Evolutionary conservation across 306 rosid species (phyloP), one percentile per base, ranked within the genome.

Genomic region (Rosa persica): DNA sequence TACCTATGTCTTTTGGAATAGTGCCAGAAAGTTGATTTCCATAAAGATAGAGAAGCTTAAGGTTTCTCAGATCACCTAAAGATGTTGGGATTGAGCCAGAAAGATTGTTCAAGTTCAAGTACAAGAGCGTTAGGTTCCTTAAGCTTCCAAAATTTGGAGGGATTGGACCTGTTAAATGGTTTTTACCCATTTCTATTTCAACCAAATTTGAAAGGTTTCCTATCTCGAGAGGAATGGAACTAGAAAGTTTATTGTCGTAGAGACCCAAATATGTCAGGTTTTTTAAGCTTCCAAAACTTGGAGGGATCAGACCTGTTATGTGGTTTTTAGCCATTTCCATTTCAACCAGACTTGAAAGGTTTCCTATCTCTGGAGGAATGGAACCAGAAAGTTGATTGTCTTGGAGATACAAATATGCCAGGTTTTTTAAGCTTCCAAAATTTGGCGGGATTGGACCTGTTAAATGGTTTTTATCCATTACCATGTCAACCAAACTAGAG

Each of bases 171-270:
- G 62, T 55, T 55, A 55, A 55, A 55, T n/a, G 30, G 62, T 55
- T 55, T n/a, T 3, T 9, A n/a, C 27, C 30, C 62, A 55, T 19
- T 8, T 55, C 30, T 2, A 55, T 6, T 2, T 20, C 8, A 19
- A 8, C 13, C 13, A 55, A 55, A 55, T 55, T 55, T 20, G 4
- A 22, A n/a, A 55, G 62, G 62, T 83, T 83, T 54, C 80, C 78
- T 5, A 79, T 71, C 5, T 61, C 74, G n/a, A 9, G 2, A 1
- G 86, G 86, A 49, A 83, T 83, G n/a, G 55, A 34, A 23, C 81
- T 83, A 23, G 81, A 78, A 71, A 83, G 80, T 22, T 30, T 17
- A 46, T 83, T 83, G 36, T 54, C 48, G 12, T 66, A 62, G 65
- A 79, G 55, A 47, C 34, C n/a, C 48, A 79, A 76, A 4, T 3